These are phyloP conservation scores for Paramarasmius palmivorus DNA, from an alignment of 1,284 basidiomycete genomes.

Conservation along the genomic window DNA sequence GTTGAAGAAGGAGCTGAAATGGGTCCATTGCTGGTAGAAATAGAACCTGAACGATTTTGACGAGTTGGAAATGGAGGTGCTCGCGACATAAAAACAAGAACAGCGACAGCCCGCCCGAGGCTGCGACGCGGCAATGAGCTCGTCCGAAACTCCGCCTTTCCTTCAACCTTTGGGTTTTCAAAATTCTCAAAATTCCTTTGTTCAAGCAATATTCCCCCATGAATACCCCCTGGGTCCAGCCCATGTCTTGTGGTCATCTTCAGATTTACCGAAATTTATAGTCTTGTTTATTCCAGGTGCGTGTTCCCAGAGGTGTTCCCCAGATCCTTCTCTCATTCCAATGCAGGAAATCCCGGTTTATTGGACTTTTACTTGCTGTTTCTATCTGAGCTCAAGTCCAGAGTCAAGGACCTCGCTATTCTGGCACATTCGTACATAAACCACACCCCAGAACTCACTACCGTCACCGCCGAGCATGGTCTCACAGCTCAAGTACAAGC, in stretches of 20 bases:
- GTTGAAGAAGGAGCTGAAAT: conserved; percentile 35
- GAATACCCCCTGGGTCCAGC: conserved; percentile 35
- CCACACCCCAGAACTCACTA: conserved; percentile 39
- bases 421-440: conserved; percentile 55
- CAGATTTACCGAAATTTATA: conserved; percentile 32
- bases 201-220: conserved; percentile 40
- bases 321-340: no score
- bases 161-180: conserved; percentile 23
- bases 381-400: conserved; percentile 44
- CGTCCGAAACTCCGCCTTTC: conserved; percentile 31
- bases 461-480: conserved; percentile 22
- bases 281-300: conserved; percentile 61
- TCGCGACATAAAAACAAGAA: conserved; percentile 47
- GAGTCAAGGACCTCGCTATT: conserved; percentile 41
- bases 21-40: conserved; percentile 28
- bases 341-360: conserved; percentile 61
- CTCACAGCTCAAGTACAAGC: conserved; percentile 49
- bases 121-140: background rate
- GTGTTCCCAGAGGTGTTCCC: no score
- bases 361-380: conserved; percentile 61
- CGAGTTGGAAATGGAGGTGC: conserved; percentile 51
- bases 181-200: conserved; percentile 17
- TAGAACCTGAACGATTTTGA: conserved; percentile 38
- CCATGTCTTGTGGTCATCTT: conserved; percentile 59
- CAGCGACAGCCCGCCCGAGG: no score